phyloP scores from a whole-genome alignment of 257 asterid genomes.

The Nicotiana noctiflora region DNA sequence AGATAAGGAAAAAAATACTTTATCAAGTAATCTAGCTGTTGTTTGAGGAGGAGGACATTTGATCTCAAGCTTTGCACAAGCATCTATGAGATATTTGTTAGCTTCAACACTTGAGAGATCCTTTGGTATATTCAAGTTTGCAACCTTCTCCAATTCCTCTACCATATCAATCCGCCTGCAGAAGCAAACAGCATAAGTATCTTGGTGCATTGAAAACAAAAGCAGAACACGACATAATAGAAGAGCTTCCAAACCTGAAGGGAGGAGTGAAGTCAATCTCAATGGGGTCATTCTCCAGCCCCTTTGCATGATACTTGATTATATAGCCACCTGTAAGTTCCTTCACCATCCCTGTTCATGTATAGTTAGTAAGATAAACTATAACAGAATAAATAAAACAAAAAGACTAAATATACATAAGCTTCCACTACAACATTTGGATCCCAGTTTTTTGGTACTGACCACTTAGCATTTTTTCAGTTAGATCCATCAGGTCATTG shows the following conservation, averaged over 20 bases:
- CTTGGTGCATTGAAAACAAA: no score
- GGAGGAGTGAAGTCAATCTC: no score
- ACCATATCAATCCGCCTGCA: constrained; percentile 97
- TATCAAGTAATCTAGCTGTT: constrained; percentile 76
- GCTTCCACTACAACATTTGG: not conserved
- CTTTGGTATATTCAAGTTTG: constrained; percentile 68
- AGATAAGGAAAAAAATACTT: constrained; percentile 33
- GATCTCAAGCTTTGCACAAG: constrained; percentile 61
- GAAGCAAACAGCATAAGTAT: no score
- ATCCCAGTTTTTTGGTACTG: not conserved
- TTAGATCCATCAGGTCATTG: constrained; percentile 73
- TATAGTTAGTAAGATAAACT: constrained; percentile 1
- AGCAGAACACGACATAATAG: no score
- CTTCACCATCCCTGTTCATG: constrained; percentile 69
- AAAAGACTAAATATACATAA: not conserved
- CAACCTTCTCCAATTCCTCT: constrained; percentile 78
- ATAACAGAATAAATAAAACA: not conserved
- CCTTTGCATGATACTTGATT: constrained; percentile 77
- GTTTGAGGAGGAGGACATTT: constrained; percentile 93
- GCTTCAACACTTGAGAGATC: constrained; percentile 77
- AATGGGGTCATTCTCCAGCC: no score
- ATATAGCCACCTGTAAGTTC: constrained; percentile 81
- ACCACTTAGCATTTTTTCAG: constrained; percentile 73
- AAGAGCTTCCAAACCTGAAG: no score
- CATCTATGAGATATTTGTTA: constrained; percentile 60